Evolutionary conservation across 345 rosid genomes (phyloP), one percentile per base, ranked within the genome.

Genomic region (Populus simonii): DNA sequence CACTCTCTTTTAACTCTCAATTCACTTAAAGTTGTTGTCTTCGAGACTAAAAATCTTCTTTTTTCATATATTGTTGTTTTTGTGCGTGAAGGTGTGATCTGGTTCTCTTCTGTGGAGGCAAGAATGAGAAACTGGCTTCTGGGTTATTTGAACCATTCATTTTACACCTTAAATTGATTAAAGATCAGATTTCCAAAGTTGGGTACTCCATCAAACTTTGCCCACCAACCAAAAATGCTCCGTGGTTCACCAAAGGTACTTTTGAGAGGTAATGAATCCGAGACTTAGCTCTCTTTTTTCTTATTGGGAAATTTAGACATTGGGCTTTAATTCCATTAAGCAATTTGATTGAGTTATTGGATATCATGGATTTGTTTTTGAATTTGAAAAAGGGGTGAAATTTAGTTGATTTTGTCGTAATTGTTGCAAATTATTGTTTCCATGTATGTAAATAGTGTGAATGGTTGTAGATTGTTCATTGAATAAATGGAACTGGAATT

Each of bases 161-260:
- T 71, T 86, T 91, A 27, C 95, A 94, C 81, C 90, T 94, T 7
- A 83, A 90, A 77, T 90, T 89, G 77, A 93, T 89, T 31, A 84
- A 89, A 86, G 97, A 94, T 84, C 89, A 90, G 87, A 90, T 91
- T 86, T 91, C 90, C 16, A 89, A 83, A 89, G 98, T 92, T 79
- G 96, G 97, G 68, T 94, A 92, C 75, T 92, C 98, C 8, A 90
- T 92, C 86, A 82, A 90, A 71, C 91, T 94, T 67, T 83, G 78
- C 39, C 98, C 97, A 57, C 92, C 93, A 5, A 17, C 80, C 31
- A 63, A 57, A 71, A 84, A 41, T 69, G 86, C 92, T 29, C 78
- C 89, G 68, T 94, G 95, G 97, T 94, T 92, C 88, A 91, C 97
- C 75, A 94, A 94, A 84, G 89, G 89, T 74, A 94, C 97, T 57